Percentiles rank a stretch among this genome's conserved stretches.
These are phyloP conservation scores for Alnus glutinosa DNA, from an alignment of 306 rosid species.

Conservation along the genomic window DNA sequence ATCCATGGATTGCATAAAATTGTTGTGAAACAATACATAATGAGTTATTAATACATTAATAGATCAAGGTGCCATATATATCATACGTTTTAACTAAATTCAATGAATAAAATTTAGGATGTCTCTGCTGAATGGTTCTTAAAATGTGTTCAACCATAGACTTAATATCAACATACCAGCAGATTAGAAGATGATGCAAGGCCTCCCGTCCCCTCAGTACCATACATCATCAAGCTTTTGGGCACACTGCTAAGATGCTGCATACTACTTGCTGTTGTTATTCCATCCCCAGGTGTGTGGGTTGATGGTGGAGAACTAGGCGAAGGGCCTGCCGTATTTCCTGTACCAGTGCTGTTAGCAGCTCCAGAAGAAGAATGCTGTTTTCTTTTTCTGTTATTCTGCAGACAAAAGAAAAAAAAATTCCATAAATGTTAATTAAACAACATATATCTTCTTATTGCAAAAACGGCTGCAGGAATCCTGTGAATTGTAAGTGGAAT, in stretches of 20 bases:
- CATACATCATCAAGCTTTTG: slow-evolving; percentile 67
- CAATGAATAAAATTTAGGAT: not conserved
- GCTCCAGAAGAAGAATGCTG: slow-evolving; percentile 82
- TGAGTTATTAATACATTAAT: not conserved
- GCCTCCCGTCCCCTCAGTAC: slow-evolving; percentile 76
- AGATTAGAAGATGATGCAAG: slow-evolving; percentile 75
- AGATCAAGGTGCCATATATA: not conserved
- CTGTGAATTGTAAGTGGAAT: not conserved
- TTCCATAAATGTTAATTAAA: slow-evolving; percentile 11
- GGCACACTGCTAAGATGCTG: slow-evolving; percentile 64
- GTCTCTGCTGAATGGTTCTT: not conserved
- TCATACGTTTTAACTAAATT: not conserved
- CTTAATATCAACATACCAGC: slow-evolving; percentile 47
- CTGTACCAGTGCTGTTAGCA: slow-evolving; percentile 95
- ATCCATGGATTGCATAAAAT: not conserved
- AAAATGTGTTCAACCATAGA: not conserved
- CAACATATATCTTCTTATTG: not conserved
- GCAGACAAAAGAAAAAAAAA: slow-evolving; percentile 18
- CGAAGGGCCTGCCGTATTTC: slow-evolving; percentile 82
- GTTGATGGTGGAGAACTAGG: slow-evolving; percentile 89
- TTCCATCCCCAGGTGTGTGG: slow-evolving; percentile 82
- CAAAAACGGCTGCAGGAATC: slow-evolving; percentile 15
- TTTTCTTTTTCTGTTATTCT: slow-evolving; percentile 71
- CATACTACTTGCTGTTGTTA: slow-evolving; percentile 62
- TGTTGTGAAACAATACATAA: not conserved